These are phyloP conservation scores for Pythium dissimile DNA, from an alignment of 352 stramenopile genomes.

Conservation along the genomic window DNA sequence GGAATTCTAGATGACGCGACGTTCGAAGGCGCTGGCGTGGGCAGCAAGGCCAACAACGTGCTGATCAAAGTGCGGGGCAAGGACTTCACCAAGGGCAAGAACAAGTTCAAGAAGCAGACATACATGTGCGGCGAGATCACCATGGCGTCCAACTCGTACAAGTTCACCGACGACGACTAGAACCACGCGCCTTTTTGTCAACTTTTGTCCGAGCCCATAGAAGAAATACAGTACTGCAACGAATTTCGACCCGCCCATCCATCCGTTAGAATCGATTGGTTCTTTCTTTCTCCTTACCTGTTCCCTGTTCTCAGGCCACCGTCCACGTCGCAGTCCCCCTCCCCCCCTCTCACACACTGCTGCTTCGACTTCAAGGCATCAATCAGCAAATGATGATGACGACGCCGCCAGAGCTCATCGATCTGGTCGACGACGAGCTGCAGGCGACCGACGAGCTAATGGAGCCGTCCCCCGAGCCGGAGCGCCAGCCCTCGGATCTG, in stretches of 20 bases:
- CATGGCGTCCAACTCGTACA: constrained; percentile 93
- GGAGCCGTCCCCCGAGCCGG: not conserved
- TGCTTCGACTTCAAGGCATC: too few relatives aligned
- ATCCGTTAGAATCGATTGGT: too few relatives aligned
- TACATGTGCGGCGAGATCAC: constrained; percentile 95
- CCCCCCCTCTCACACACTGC: not conserved
- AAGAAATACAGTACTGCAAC: too few relatives aligned
- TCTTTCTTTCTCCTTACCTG: not conserved
- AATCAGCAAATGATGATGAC: not conserved
- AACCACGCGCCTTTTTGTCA: too few relatives aligned
- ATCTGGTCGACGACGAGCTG: not conserved
- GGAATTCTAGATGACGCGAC: constrained; percentile 85
- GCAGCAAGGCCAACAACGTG: constrained; percentile 96
- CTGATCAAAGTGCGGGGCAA: constrained; percentile 98
- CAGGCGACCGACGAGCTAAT: not conserved
- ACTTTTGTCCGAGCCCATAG: constrained; percentile 20
- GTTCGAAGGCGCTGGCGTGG: constrained; percentile 95
- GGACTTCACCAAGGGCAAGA: constrained; percentile 99
- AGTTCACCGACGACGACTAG: constrained; percentile 72
- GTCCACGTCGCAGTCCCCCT: not conserved
- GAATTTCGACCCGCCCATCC: too few relatives aligned
- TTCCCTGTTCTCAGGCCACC: not conserved
- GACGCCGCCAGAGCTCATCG: not conserved
- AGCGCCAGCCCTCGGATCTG: not conserved
- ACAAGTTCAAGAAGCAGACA: constrained; percentile 98